These are phyloP conservation scores for Termitomyces sp. DNA, from an alignment of 768 basidiomycete genomes.

Conservation along the genomic window DNA sequence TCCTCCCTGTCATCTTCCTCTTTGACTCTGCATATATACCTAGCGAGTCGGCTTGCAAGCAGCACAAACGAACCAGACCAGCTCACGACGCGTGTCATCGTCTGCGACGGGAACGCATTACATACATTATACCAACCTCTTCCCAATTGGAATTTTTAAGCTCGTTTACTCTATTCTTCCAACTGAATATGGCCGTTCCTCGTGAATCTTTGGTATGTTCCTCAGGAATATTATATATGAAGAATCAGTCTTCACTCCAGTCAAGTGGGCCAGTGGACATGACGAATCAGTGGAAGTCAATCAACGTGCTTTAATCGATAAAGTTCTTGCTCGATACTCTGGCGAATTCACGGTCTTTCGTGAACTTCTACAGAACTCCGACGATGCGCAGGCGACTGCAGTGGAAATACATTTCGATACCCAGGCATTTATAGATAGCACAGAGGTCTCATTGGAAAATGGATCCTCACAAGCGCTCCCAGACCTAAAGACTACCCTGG, in stretches of 20 bases:
- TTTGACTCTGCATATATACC: not conserved
- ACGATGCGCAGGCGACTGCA: slow-evolving; percentile 76
- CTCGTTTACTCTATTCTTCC: not conserved
- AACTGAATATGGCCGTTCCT: slow-evolving; percentile 20
- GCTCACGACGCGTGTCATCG: not conserved
- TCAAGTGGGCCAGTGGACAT: slow-evolving; percentile 56
- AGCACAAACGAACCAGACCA: not conserved
- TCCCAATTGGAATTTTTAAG: not conserved
- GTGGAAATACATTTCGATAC: slow-evolving; percentile 85
- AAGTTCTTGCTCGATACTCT: slow-evolving; percentile 92
- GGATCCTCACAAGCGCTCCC: slow-evolving; percentile 37
- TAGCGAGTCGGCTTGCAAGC: not conserved
- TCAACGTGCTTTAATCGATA: slow-evolving; percentile 95
- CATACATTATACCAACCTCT: not conserved
- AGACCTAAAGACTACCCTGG: slow-evolving; percentile 63
- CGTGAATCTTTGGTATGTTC: slow-evolving; percentile 27
- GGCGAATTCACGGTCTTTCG: slow-evolving; percentile 86
- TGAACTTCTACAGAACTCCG: slow-evolving; percentile 94
- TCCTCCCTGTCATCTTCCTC: not conserved
- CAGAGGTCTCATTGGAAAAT: slow-evolving; percentile 15
- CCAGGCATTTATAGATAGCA: slow-evolving; percentile 39
- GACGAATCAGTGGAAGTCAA: slow-evolving; percentile 90
- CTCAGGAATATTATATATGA: not conserved
- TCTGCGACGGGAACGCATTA: not conserved
- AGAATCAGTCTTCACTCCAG: not conserved